phyloP scores from a whole-genome alignment of 2,329 filamentous ascomycete species.

The Apiospora arundinis region DNA sequence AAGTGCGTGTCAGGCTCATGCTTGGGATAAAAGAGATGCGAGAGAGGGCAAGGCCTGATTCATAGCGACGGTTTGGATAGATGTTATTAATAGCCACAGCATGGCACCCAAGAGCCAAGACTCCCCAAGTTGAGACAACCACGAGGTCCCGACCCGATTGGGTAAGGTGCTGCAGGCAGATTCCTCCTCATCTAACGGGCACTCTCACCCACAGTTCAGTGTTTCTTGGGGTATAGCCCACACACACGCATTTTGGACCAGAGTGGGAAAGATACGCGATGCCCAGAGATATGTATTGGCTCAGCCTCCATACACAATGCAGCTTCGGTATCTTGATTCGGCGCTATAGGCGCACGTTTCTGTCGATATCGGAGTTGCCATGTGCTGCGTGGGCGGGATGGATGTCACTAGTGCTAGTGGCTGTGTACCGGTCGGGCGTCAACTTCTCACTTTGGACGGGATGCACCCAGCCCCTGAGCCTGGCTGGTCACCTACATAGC shows the following conservation, averaged over 20 bases:
- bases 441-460: neutral
- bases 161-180: neutral
- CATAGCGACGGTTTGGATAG: neutral
- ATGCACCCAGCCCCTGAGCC: neutral
- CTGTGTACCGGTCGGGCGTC: constrained; percentile 2
- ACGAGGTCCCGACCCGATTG: neutral
- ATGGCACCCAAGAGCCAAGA: neutral
- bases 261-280: constrained; percentile 2
- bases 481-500: neutral
- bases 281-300: neutral
- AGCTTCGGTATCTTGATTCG: constrained; percentile 4
- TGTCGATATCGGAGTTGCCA: neutral
- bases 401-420: neutral
- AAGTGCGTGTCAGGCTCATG: constrained; percentile 22
- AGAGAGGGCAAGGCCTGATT: neutral
- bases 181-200: neutral
- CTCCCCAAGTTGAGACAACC: neutral
- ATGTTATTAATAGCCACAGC: neutral
- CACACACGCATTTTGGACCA: neutral
- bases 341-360: neutral
- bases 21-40: neutral
- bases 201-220: neutral
- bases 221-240: neutral
- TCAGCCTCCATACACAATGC: constrained; percentile 27
- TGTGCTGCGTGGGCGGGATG: neutral